Base-by-base conservation (phyloP, 1,139 yeast genomes). In the Kodamaea fungicola region DNA sequence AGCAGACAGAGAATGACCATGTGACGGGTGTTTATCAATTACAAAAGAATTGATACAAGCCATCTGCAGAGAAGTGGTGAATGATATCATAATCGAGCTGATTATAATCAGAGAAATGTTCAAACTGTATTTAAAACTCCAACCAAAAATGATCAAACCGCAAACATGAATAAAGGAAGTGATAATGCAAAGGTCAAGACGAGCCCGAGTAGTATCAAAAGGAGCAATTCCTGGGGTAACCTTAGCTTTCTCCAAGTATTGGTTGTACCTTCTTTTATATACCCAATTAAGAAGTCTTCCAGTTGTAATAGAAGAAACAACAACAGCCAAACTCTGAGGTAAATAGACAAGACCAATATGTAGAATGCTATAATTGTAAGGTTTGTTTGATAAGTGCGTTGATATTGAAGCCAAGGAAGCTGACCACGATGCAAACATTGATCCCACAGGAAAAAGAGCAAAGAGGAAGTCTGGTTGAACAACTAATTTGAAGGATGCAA, bases 341-440 rank as follows among this genome's bases (percentile, higher is more conserved):
- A 67, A 48, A 38, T 67, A 67, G 6, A 66, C 53, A 24, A 60
- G 48, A 12, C 73, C 74, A 6, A 66, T 67, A 40, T 65, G 60
- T 48, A 65, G 48, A 2, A 64, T 62, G 8, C 57, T 40, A 43
- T 64, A 67, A 34, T 59, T 51, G 45, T 64, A 67, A 3, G 53
- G 56, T 4, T 47, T 40, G 1, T 48, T 47, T 44, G 65, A 68
- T 21, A 67, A 49, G 16, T 45, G 57, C 0, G 64, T 54, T 2
- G 65, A 57, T 25, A 67, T 43, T 3, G 69, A 57, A 1, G 73
- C 59, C 22, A 66, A 47, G 4, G 50, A 52, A 57, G 63, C 58
- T 2, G 68, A 63, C 73, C 73, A 67, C 2, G 55, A 44, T 2
- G 71, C 63, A 51, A 61, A 67, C 42, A 57, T 62, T 8, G 67